Conservation (phyloP, 768 basidiomycete species). For the Gloeophyllum trabeum region DNA sequence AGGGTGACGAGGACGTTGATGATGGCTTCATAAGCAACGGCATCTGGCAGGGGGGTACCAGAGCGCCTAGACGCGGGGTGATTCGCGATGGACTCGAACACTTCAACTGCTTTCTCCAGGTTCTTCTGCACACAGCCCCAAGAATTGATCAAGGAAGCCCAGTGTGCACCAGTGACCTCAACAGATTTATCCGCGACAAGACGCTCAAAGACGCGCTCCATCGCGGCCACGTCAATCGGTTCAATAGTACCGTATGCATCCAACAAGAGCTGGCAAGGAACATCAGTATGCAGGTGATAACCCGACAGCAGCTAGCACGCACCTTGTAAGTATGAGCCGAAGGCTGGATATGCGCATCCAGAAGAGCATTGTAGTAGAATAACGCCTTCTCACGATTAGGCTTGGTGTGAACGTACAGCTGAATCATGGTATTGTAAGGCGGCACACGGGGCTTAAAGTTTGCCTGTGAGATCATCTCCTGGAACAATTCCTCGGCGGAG, state of each 20-base stretch:
- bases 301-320: conserved; percentile 7
- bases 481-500: conserved; percentile 75
- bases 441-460: conserved; percentile 87
- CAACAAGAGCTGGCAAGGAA: conserved; percentile 53
- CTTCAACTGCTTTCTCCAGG: conserved; percentile 58
- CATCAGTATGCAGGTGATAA: conserved; percentile 5
- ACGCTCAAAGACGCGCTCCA: conserved; percentile 62
- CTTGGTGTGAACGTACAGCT: conserved; percentile 85
- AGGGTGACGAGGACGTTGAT: conserved; percentile 78
- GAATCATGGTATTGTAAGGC: conserved; percentile 99
- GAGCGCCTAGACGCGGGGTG: conserved; percentile 31
- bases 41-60: conserved; percentile 45
- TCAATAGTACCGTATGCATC: conserved; percentile 83
- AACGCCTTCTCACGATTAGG: conserved; percentile 73
- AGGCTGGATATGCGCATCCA: conserved; percentile 48
- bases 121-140: conserved; percentile 76
- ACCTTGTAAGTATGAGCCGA: conserved; percentile 95
- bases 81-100: conserved; percentile 65
- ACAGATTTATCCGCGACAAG: conserved; percentile 38
- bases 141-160: conserved; percentile 83
- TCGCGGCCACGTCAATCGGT: conserved; percentile 60
- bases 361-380: conserved; percentile 62
- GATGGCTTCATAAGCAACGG: conserved; percentile 82
- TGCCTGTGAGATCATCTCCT: conserved; percentile 63
- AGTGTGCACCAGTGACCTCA: conserved; percentile 47